Base-by-base conservation (phyloP, 495 filamentous ascomycete species). In the Articulospora tetracladia region DNA sequence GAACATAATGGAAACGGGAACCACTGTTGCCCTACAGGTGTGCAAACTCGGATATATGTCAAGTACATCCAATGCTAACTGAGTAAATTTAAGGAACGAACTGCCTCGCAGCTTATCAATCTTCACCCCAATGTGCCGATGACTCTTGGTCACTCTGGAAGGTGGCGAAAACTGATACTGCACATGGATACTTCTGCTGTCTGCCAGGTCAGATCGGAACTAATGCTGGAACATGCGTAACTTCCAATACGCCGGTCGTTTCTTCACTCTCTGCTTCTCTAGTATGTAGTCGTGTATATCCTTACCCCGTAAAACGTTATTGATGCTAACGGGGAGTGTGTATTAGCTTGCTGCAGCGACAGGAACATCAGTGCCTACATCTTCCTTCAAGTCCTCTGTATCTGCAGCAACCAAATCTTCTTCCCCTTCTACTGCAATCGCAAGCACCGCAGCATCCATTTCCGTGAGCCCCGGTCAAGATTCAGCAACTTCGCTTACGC, bases 11-110 rank as follows among this genome's bases (percentile, higher is more conserved):
- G 25, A 6, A 23, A 54, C 25, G 50, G 50, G 25, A 41, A 55
- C 22, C 58, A 60, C 26, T 60, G 58, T 23, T 60, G 58, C 28
- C 58, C 58, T n/a, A 46, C 36, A 54, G 58, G 58, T 60, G 28
- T 20, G 26, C 24, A 47, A 47, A 13, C 11, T 19, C 19, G 22
- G 3, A n/a, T 20, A 25, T 26, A 50, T 52, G 13, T 10, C 36
- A 36, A 47, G 17, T 19, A 17, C 41, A 17, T 17, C 41, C 23
- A 17, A 47, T 47, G 41, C n/a, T 47, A 39, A 10, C 34, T 39
- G 23, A 19, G 17, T 17, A 47, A 53, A 11, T 13, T 24, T 17
- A 7, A 60, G 58, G 58, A 8, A 60, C 50, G 15, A 55, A 20
- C 7, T 60, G 58, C 34, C 20, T 36, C 15, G 36, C 28, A 23